Percentiles rank a stretch among this genome's conserved stretches.
phyloP scores from a whole-genome alignment of 2,329 filamentous ascomycete genomes.

The Neopestalotiopsis clavispora region DNA sequence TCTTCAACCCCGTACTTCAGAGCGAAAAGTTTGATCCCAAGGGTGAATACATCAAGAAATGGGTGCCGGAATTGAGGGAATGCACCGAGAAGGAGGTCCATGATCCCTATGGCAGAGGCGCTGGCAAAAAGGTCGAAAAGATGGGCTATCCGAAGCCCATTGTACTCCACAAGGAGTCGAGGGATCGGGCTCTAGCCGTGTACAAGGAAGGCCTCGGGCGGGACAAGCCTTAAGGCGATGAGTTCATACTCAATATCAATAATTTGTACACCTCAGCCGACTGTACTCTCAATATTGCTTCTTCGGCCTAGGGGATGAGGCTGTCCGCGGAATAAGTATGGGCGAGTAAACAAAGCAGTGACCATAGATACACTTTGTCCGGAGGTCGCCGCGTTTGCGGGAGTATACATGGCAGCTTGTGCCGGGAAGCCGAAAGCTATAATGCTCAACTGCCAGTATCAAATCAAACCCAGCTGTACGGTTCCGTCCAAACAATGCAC shows the following conservation, averaged over 20 bases:
- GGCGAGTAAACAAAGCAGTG: no score
- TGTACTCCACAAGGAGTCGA: conserved; percentile 73
- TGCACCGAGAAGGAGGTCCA: conserved; percentile 75
- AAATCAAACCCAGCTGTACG: no score
- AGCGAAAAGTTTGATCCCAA: conserved; percentile 83
- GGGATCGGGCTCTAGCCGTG: conserved; percentile 69
- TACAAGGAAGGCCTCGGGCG: conserved; percentile 71
- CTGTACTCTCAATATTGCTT: no score
- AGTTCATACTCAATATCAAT: background rate
- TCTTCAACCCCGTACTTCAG: conserved; percentile 86
- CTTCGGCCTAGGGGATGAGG: no score
- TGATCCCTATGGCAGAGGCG: conserved; percentile 76
- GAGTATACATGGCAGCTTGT: no score
- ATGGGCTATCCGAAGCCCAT: conserved; percentile 76
- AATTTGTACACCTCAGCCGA: no score
- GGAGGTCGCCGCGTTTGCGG: no score
- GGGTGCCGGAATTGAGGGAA: conserved; percentile 75
- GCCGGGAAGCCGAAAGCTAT: no score
- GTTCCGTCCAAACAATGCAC: no score
- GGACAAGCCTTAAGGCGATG: conserved; percentile 37
- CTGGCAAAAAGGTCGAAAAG: conserved; percentile 61
- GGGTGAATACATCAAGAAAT: conserved; percentile 81
- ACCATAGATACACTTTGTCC: no score
- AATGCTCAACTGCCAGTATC: no score
- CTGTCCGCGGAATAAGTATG: no score